Evolutionary conservation across 192 early-diverging fungal species (phyloP).

Genomic region (Cetraspora pellucida): DNA sequence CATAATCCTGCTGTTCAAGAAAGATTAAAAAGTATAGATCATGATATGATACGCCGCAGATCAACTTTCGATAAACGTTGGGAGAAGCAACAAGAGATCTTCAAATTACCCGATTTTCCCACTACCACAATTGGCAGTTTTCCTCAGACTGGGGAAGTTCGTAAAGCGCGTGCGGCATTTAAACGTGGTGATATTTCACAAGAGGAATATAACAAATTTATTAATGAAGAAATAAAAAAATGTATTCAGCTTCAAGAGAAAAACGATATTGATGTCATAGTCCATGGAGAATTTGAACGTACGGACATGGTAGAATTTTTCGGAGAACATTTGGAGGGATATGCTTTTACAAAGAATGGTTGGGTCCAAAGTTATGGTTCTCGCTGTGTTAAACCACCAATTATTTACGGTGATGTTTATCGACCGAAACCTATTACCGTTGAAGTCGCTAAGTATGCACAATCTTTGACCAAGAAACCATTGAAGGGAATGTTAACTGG

Average conservation of each 20-base stretch:
- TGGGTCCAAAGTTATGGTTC: constrained; percentile 98
- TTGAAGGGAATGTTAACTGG: constrained; percentile 99
- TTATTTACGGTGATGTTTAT: constrained; percentile 95
- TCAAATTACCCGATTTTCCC: constrained; percentile 89
- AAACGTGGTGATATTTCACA: constrained; percentile 77
- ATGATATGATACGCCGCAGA: constrained; percentile 74
- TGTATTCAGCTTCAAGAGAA: constrained; percentile 89
- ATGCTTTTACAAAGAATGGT: constrained; percentile 92
- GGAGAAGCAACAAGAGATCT: constrained; percentile 68
- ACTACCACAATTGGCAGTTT: constrained; percentile 98
- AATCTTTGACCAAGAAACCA: constrained; percentile 84
- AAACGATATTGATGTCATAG: constrained; percentile 89
- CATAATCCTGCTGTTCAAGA: constrained; percentile 81
- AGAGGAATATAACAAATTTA: constrained; percentile 76
- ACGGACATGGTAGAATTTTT: constrained; percentile 97
- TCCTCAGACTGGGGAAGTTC: constrained; percentile 98
- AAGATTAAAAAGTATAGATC: constrained; percentile 65
- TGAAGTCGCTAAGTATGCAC: constrained; percentile 80
- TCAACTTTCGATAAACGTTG: constrained; percentile 74
- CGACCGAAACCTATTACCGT: constrained; percentile 94
- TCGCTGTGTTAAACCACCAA: constrained; percentile 95
- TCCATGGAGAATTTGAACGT: constrained; percentile 98
- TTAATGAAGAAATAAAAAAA: constrained; percentile 83
- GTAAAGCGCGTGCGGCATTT: constrained; percentile 85
- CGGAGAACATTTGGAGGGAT: constrained; percentile 84